phyloP scores from a whole-genome alignment of 2,329 filamentous ascomycete species.

The Plenodomus tracheiphilus region DNA sequence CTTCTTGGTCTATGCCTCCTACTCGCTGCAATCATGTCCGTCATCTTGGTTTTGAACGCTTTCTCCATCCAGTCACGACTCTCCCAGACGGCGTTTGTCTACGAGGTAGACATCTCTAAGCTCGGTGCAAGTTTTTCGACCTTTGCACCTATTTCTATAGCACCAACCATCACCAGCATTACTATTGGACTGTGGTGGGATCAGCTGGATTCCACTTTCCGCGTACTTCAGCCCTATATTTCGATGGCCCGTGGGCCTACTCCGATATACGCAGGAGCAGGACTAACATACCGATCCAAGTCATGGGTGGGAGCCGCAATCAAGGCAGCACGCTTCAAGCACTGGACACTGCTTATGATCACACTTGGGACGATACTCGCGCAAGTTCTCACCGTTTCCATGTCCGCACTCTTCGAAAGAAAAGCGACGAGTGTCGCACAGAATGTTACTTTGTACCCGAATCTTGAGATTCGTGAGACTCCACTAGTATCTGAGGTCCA shows the following conservation, averaged over 20 bases:
- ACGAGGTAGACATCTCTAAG: conserved; percentile 17
- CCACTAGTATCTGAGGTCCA: conserved; percentile 7
- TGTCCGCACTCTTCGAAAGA: conserved; percentile 24
- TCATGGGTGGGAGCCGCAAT: conserved; percentile 17
- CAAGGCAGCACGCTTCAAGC: conserved; percentile 14
- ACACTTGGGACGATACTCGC: conserved; percentile 14
- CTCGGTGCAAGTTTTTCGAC: conserved; percentile 14
- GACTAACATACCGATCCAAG: conserved; percentile 20
- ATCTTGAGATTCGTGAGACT: conserved; percentile 10
- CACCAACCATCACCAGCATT: conserved; percentile 22
- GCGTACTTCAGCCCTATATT: conserved; percentile 24
- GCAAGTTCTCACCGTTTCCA: conserved; percentile 23
- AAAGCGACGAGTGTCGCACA: conserved; percentile 4
- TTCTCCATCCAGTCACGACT: conserved; percentile 15
- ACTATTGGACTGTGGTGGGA: conserved; percentile 25
- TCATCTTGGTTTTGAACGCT: conserved; percentile 10
- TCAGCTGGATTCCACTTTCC: conserved; percentile 20
- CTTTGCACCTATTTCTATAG: conserved; percentile 26
- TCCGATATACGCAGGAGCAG: conserved; percentile 11
- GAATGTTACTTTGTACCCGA: conserved; percentile 1
- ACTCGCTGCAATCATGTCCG: background rate
- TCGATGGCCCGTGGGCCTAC: conserved; percentile 17
- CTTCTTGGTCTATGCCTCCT: conserved; percentile 6
- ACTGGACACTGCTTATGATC: conserved; percentile 17
- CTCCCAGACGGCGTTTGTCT: conserved; percentile 21